phyloP scores from a whole-genome alignment of 2,329 filamentous ascomycete genomes.

The Alternaria angustiovoidea region DNA sequence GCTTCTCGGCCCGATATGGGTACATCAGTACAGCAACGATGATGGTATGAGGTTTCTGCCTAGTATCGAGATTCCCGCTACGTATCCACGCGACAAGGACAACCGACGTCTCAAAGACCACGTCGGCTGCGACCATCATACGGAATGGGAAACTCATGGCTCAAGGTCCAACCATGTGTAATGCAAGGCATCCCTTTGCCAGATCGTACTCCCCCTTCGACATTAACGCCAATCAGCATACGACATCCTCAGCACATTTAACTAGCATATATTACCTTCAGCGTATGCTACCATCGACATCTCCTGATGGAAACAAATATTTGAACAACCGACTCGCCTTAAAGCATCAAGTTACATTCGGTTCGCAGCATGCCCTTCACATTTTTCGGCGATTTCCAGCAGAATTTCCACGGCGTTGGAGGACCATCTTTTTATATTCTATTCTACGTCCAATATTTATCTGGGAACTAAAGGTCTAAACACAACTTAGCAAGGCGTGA shows the following conservation, averaged over 20 bases:
- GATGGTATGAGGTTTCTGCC: conserved; percentile 19
- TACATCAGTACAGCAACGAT: conserved; percentile 27
- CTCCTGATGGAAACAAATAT: not conserved
- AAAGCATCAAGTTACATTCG: not conserved
- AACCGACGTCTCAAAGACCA: not conserved
- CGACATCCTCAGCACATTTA: not conserved
- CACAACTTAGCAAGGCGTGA: not conserved
- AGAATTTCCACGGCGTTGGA: conserved; percentile 4
- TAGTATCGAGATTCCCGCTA: conserved; percentile 28
- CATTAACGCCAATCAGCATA: not conserved
- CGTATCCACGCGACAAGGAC: not conserved
- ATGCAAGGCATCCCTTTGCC: no score
- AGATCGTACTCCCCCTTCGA: not conserved
- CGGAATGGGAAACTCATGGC: not conserved
- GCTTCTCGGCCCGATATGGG: conserved; percentile 18
- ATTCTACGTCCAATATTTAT: not conserved
- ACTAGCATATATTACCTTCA: not conserved
- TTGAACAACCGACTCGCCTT: not conserved
- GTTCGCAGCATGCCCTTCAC: not conserved
- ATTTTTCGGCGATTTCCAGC: no score
- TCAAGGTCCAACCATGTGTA: not conserved
- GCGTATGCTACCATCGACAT: not conserved
- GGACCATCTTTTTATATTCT: not conserved
- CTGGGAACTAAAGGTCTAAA: not conserved
- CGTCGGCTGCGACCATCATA: not conserved